Evolutionary conservation across 2,329 filamentous ascomycete genomes (phyloP).

Genomic region (Trichoderma aggressivum): DNA sequence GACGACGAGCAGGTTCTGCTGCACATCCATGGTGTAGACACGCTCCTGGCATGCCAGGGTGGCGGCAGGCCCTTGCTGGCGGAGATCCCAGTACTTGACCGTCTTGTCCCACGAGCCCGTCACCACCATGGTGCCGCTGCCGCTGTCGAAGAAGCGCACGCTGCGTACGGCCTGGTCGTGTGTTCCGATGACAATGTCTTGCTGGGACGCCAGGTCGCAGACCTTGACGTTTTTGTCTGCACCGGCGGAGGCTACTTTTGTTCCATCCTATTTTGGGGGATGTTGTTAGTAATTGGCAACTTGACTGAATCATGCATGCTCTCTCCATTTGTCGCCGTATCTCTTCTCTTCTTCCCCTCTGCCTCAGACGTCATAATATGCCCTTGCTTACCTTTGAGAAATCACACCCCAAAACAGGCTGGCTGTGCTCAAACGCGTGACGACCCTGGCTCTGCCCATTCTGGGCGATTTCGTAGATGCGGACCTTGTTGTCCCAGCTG

Average conservation of each 20-base stretch:
- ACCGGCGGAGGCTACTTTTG: slow-evolving; percentile 80
- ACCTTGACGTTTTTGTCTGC: slow-evolving; percentile 89
- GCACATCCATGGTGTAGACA: slow-evolving; percentile 88
- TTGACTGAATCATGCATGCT: not conserved
- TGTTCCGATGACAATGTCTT: slow-evolving; percentile 70
- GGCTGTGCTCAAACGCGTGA: slow-evolving; percentile 81
- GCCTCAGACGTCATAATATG: not conserved
- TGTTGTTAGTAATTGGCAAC: not conserved
- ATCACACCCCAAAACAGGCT: slow-evolving; percentile 76
- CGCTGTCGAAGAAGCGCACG: slow-evolving; percentile 72
- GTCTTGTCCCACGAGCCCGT: slow-evolving; percentile 93
- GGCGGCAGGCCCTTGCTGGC: slow-evolving; percentile 62
- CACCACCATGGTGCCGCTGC: slow-evolving; percentile 74
- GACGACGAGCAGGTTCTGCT: slow-evolving; percentile 82
- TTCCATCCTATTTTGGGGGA: slow-evolving; percentile 66
- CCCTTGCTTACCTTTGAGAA: slow-evolving; percentile 73
- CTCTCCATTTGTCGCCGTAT: not conserved
- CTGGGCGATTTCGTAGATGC: slow-evolving; percentile 86
- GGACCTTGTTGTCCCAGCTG: slow-evolving; percentile 97
- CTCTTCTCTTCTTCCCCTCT: not conserved
- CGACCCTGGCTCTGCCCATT: slow-evolving; percentile 80
- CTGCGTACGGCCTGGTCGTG: slow-evolving; percentile 81
- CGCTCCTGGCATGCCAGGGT: slow-evolving; percentile 69
- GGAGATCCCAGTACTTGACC: slow-evolving; percentile 84
- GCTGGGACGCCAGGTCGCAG: slow-evolving; percentile 71